Evolutionary conservation across 2,329 filamentous ascomycete genomes (phyloP).

Genomic region (Pseudogymnoascus verrucosus): DNA sequence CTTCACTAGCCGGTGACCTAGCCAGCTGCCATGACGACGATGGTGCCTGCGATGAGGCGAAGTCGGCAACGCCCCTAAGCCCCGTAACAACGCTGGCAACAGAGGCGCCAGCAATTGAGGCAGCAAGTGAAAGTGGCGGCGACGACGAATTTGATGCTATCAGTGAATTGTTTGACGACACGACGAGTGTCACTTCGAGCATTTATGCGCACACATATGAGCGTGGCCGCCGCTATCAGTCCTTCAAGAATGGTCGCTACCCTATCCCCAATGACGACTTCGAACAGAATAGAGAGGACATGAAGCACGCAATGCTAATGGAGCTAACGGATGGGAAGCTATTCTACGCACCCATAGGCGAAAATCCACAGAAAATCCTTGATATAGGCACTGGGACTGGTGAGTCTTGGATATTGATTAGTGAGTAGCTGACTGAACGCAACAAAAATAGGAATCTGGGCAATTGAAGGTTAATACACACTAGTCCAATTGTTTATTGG

Average conservation of each 20-base stretch:
- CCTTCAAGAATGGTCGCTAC: conserved; percentile 2
- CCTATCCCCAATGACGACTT: background rate
- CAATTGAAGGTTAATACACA: conserved; percentile 3
- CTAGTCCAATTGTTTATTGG: background rate
- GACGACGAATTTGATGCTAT: conserved; percentile 18
- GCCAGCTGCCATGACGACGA: background rate
- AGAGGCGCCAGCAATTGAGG: conserved; percentile 13
- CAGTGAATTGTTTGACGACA: conserved; percentile 17
- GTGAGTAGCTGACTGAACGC: background rate
- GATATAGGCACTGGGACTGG: conserved; percentile 11
- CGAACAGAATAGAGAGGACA: conserved; percentile 14
- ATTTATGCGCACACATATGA: conserved; percentile 22
- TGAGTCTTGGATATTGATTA: conserved; percentile 4
- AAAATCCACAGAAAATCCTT: conserved; percentile 20
- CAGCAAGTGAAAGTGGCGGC: conserved; percentile 15
- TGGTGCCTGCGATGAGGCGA: background rate
- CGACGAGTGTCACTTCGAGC: conserved; percentile 21
- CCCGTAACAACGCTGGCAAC: background rate
- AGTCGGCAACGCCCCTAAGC: background rate
- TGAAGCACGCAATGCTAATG: conserved; percentile 32
- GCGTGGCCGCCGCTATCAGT: background rate
- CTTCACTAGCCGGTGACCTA: background rate
- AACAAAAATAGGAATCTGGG: background rate
- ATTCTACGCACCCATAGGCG: conserved; percentile 35
- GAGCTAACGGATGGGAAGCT: conserved; percentile 31